Base-by-base conservation (phyloP, 768 basidiomycete genomes). In the Mycena maculata region DNA sequence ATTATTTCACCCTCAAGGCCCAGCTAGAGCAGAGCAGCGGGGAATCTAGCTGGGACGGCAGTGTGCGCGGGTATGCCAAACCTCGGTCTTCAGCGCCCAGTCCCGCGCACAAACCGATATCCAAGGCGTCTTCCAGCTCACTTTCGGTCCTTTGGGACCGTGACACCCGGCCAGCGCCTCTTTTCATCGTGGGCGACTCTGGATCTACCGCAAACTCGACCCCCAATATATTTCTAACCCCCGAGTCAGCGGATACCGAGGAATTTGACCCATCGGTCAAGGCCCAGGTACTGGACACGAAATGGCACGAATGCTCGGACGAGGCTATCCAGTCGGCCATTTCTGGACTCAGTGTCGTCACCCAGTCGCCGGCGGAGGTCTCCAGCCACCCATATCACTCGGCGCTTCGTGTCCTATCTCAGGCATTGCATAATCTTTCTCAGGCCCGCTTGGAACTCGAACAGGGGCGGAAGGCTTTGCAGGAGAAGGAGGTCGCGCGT, bases 301-400 rank as follows among this genome's bases (percentile, higher is more conserved):
- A 82, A 74, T 95, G 93, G 92, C 93, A 95, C 73, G 86, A 88
- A 25, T 89, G 88, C 71, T 88, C 92, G 3, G 92, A 95, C 76
- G 87, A 92, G 53, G 90, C 85, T 2, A 90, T 95, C 45, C 88
- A 90, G 65, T 79, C 83, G 18, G 84, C 87, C 4, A 86, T 94
- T 25, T 85, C 91, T 0, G 79, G 78, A 22, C 76, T 91, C 16
- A 74, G 80, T 59, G 65, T 71, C 15, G 75, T 36, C 33, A 36
- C 82, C 4, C 84, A 86, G 38, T 83, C 86, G 0, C 84, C 85
- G 1, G 82, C 84, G 8, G 82, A 86, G 49, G 71, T 79, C 3
- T 72, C 83, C 3, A 75, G 69, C 28, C 85, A 89, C 71, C 88
- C 92, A 1, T 92, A 92, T 69, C 89, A 92, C 69, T 80, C 88